Conservation (phyloP, 163 green algal genomes). For the Prototheca wickerhamii region DNA sequence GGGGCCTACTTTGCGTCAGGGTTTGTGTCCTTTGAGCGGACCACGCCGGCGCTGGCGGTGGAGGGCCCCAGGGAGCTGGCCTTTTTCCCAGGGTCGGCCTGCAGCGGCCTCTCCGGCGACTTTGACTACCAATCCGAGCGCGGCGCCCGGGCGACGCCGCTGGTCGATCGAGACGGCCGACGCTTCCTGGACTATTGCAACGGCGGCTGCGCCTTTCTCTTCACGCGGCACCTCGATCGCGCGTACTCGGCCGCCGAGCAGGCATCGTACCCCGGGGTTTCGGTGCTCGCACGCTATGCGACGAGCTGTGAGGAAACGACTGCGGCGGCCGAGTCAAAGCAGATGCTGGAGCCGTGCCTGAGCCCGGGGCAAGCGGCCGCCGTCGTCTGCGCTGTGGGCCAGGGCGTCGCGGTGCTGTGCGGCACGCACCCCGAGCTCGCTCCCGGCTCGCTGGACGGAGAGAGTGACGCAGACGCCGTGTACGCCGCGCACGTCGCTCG, state of each 20-base stretch:
- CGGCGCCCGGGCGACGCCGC: slow-evolving; percentile 35
- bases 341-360: too few species aligned
- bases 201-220: slow-evolving; percentile 29
- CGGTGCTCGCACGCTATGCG: too few species aligned
- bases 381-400: slow-evolving; percentile 33
- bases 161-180: slow-evolving; percentile 16
- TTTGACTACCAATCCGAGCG: slow-evolving; percentile 43
- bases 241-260: too few species aligned
- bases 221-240: too few species aligned
- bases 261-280: slow-evolving; percentile 1
- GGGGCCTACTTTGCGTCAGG: slow-evolving; percentile 65
- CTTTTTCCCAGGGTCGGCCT: slow-evolving; percentile 56
- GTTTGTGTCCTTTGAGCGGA: slow-evolving; percentile 52
- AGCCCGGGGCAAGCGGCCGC: slow-evolving; percentile 11
- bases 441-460: slow-evolving; percentile 30
- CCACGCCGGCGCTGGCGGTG: slow-evolving; percentile 42
- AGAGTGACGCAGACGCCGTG: too few species aligned
- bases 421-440: slow-evolving; percentile 61
- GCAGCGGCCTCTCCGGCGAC: slow-evolving; percentile 22
- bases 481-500: too few species aligned
- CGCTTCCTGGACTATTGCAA: slow-evolving; percentile 49
- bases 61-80: slow-evolving; percentile 48
- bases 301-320: too few species aligned
- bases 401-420: slow-evolving; percentile 49
- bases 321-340: too few species aligned